Evolutionary conservation across 108 stramenopile species (phyloP), one percentile per base, ranked within the genome.

Genomic region (Fistulifera solaris): DNA sequence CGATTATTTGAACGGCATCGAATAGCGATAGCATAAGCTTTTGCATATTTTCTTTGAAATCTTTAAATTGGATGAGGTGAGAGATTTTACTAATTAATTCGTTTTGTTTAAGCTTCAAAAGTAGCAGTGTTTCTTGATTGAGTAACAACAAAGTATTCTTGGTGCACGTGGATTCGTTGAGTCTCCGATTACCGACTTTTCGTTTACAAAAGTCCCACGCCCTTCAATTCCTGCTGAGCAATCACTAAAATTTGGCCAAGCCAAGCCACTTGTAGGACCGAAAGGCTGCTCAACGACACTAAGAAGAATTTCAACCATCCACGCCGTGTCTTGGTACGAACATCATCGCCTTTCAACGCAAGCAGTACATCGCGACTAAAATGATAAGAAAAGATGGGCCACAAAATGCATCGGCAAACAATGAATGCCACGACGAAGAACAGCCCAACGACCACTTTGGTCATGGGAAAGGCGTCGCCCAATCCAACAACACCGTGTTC

Each of bases 361-460:
- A 43, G 54, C 61, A 55, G 48, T 16, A 69, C 63, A 70, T 92
- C 90, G 24, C 68, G 61, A 14, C 63, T 56, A 63, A 81, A 86
- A 56, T 79, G 69, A 54, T 78, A 85, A 23, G 78, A 79, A 0
- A 71, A 40, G 49, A 67, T 75, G 13, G 87, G 78, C 91, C 91
- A 93, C 53, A 78, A 23, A 21, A 89, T 49, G 21, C 77, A 62
- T 17, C 91, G 66, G 52, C 83, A 93, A 47, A 83, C 23, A 26
- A 93, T 67, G 63, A 93, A 93, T 0, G 77, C 58, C 15, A 74
- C 51, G 14, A 81, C 87, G 76, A 93, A 93, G 22, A 70, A 14
- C 0, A 46, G 75, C 15, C 83, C 91, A 10, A 84, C 27, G 0
- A 72, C 57, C 12, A 83, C 51, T 53, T 84, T 93, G 42, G 70